These are phyloP conservation scores for Triadica sebifera DNA, from an alignment of 345 rosid species.

Conservation along the genomic window DNA sequence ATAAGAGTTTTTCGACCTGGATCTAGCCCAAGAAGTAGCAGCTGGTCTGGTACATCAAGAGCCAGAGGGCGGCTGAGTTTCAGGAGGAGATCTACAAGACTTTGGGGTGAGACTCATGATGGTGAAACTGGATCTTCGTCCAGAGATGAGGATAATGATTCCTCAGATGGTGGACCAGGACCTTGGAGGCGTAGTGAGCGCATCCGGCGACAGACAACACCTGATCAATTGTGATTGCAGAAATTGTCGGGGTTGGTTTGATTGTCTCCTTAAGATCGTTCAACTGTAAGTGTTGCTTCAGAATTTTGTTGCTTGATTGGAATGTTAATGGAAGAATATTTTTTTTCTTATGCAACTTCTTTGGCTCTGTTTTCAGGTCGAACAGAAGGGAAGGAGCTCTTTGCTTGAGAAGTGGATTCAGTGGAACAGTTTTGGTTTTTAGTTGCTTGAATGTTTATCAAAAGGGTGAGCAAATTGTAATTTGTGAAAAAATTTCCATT, in stretches of 20 bases:
- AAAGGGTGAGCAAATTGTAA: slow-evolving; percentile 31
- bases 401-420: slow-evolving; percentile 1
- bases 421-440: slow-evolving; percentile 9
- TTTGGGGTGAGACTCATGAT: slow-evolving; percentile 83
- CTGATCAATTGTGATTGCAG: slow-evolving; percentile 42
- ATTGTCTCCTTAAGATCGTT: slow-evolving; percentile 16
- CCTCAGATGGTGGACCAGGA: slow-evolving; percentile 53
- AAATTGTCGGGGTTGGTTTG: slow-evolving; percentile 1
- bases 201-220: slow-evolving; percentile 41
- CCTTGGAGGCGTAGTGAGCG: slow-evolving; percentile 43
- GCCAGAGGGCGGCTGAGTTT: slow-evolving; percentile 59
- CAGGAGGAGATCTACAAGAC: slow-evolving; percentile 65
- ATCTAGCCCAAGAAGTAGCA: slow-evolving; percentile 65
- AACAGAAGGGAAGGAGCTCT: slow-evolving; percentile 13
- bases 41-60: slow-evolving; percentile 76
- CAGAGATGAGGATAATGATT: slow-evolving; percentile 65
- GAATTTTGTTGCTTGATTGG: not conserved
- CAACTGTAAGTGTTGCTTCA: slow-evolving; percentile 25
- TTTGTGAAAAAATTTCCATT: slow-evolving; percentile 4
- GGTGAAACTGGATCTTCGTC: slow-evolving; percentile 66
- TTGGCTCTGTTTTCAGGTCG: slow-evolving; percentile 17
- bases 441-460: slow-evolving; percentile 20
- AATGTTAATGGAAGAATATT: not conserved
- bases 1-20: slow-evolving; percentile 78
- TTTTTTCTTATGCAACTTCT: not conserved